Conservation (phyloP, 140 eudicot genomes). For the Senecio squalidus region DNA sequence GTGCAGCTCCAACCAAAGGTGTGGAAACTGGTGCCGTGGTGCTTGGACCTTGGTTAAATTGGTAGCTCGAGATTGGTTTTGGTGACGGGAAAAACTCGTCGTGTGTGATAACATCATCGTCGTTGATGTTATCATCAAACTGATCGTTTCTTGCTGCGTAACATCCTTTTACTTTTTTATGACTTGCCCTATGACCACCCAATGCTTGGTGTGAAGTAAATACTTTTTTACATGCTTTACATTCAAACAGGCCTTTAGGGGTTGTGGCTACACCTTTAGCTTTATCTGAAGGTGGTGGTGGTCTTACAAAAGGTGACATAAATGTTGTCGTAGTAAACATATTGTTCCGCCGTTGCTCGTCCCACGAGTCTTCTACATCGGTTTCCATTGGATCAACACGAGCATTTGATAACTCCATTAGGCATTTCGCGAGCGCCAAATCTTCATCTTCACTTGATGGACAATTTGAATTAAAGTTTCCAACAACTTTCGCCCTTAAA, state of each 20-base stretch:
- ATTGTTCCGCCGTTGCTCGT: conserved; percentile 57
- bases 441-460: conserved; percentile 69
- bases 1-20: conserved; percentile 37
- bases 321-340: conserved; percentile 9
- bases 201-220: conserved; percentile 94
- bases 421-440: conserved; percentile 60
- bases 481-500: conserved; percentile 45
- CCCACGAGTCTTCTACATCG: conserved; percentile 67
- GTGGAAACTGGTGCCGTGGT: conserved; percentile 12
- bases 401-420: conserved; percentile 70
- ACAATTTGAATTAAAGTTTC: conserved; percentile 29
- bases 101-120: conserved; percentile 43
- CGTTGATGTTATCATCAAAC: conserved; percentile 27
- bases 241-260: conserved; percentile 69
- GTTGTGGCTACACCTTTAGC: conserved; percentile 47
- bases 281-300: conserved; percentile 30
- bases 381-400: conserved; percentile 43
- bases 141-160: conserved; percentile 74
- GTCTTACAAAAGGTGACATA: conserved; percentile 28
- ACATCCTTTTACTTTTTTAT: conserved; percentile 95
- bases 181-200: conserved; percentile 97
- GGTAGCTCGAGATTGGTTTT: conserved; percentile 41
- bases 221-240: conserved; percentile 90
- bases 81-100: conserved; percentile 45
- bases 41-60: conserved; percentile 43